Evolutionary conservation across 208 protist genomes (phyloP).

Genomic region (Acanthamoeba castellanii): DNA sequence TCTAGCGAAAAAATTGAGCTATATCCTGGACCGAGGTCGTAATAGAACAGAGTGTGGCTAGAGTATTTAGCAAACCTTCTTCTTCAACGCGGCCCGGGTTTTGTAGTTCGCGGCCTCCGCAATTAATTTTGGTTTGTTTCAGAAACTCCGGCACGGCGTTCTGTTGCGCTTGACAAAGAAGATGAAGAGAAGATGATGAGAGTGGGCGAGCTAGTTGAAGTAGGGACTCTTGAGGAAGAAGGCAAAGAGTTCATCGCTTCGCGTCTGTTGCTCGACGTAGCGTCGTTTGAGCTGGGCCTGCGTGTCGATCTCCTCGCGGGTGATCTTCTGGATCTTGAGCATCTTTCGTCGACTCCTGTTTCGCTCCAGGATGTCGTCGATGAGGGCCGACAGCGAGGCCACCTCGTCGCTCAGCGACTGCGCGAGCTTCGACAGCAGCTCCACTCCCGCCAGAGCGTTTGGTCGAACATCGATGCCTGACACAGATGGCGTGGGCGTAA

Average conservation of each 20-base stretch:
- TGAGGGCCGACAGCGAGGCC: not conserved
- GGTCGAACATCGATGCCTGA: not conserved
- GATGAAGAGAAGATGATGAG: too few species aligned
- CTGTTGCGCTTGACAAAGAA: too few species aligned
- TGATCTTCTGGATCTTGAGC: slow-evolving; percentile 55
- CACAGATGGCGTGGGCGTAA: not conserved
- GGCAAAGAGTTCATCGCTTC: not conserved
- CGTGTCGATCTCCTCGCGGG: slow-evolving; percentile 48
- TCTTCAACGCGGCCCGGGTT: not conserved
- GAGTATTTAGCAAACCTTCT: not conserved
- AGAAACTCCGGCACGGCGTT: not conserved
- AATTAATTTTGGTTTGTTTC: not conserved
- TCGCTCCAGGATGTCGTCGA: not conserved
- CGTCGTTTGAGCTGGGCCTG: not conserved
- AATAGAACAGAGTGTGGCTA: slow-evolving; percentile 57
- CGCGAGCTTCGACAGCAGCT: not conserved
- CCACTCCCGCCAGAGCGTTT: not conserved
- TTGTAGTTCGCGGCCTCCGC: too few species aligned
- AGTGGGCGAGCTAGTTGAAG: not conserved
- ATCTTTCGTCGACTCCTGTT: not conserved
- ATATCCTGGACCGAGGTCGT: slow-evolving; percentile 31
- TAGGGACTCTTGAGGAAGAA: not conserved
- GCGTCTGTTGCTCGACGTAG: not conserved
- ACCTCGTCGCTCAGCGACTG: not conserved
- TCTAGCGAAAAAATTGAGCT: slow-evolving; percentile 58